Base-by-base conservation (phyloP, 108 stramenopile genomes). In the Hondaea fermentalgiana region DNA sequence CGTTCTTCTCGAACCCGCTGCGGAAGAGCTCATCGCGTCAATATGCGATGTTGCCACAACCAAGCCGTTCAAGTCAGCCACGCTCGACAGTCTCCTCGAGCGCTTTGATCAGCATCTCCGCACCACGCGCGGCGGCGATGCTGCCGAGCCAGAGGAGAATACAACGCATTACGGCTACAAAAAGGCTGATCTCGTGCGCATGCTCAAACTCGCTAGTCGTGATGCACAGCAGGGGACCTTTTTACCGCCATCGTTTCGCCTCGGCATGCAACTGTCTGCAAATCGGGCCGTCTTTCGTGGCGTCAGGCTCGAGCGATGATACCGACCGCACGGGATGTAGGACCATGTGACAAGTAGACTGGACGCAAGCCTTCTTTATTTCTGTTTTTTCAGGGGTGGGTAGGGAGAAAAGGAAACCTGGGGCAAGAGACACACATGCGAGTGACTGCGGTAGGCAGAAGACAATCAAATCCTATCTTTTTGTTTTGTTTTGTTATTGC, bases 1-100 rank as follows among this genome's bases (percentile, higher is more conserved):
- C 35, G 90, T 92, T 8, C 57, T 94, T 5, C 72, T 93, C 4
- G 91, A 93, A 58, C 92, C 93, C 35, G 55, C 93, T 4, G 89
- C 90, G 4, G 92, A 92, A 57, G 89, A 93, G 49, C 59, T 91
- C 21, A 83, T 83, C 1, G 76, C n/a, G 10, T 21, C 23, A 43
- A 17, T 83, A 0, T 83, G 76, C 3, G 76, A 83, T 35, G 17
- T 83, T 10, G 76, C 76, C 49, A 23, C 76, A 45, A 83, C 76
- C 6, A 47, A 53, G n/a, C 76, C 76, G 3, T 53, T 83, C 49
- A 83, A 83, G 76, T 25, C 23, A 6, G 12, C 76, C 45, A 83
- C 76, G 51, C 25, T 83, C 19, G 76, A 83, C 25, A 55, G 16
- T 12, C 51, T 83, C 19, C 51, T 47, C 25, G 51, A 55, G 45